Base-by-base conservation (phyloP, 805 yeast genomes). In the Hanseniaspora guilliermondii region DNA sequence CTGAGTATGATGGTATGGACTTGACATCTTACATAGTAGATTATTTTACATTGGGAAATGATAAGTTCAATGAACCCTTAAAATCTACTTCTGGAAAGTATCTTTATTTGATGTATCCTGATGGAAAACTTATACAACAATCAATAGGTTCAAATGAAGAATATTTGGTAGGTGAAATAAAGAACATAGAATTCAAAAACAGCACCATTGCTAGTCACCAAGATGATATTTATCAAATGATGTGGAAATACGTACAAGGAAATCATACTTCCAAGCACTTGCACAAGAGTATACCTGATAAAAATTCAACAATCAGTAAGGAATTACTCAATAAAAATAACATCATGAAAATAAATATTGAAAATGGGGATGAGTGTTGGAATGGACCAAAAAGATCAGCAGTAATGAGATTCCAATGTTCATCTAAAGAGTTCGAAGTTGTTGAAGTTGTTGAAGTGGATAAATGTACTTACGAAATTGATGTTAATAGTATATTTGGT, bases 361-460 rank as follows among this genome's bases (percentile, higher is more conserved):
- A 66, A 4, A 63, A 71, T 19, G 98, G 98, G 21, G 81, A 80
- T 41, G 77, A 74, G 63, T 93, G 98, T 68, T 91, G 97, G 96
- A 86, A 88, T 65, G 98, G 98, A 0, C 97, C 97, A 5, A 65
- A 71, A 30, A 78, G 98, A 65, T 76, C 83, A 35, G 89, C 87
- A 1, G 68, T 65, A 9, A 82, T 86, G 1, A 71, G 71, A 22
- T 63, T 89, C 53, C 70, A 72, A 17, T 93, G 98, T 68, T 94
- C 94, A 0, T 70, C 76, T 47, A 71, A 74, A 55, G 65, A 87
- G 24, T 55, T 83, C 53, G 56, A 57, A 37, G 60, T 68, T 6
- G 57, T 58, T n/a, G 65, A 78, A 3, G 95, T 91, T 9, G 73
- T 82, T 41, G 98, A 93, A 68, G 91, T 93, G 1, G 94, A 89